These are phyloP conservation scores for Sphenostylis stenocarpa DNA, from an alignment of 306 rosid species.

Conservation along the genomic window DNA sequence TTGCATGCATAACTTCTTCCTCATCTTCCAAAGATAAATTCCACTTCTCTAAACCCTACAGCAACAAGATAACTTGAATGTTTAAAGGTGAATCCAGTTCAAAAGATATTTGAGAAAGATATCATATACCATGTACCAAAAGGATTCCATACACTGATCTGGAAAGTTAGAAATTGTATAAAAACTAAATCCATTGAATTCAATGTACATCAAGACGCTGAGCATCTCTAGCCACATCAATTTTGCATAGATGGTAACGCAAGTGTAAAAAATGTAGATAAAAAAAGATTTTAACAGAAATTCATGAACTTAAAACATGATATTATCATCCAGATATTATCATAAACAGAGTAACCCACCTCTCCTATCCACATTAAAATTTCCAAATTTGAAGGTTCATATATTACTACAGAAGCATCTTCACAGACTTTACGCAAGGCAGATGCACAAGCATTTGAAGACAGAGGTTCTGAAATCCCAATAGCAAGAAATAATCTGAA, in stretches of 20 bases:
- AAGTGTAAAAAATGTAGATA: not conserved
- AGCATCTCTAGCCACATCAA: not conserved
- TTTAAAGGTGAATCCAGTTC: conserved; percentile 19
- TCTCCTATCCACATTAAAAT: conserved; percentile 96
- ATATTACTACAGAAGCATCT: conserved; percentile 77
- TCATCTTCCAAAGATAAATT: conserved; percentile 88
- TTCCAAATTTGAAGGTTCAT: conserved; percentile 92
- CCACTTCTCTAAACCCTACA: conserved; percentile 80
- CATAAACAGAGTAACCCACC: conserved; percentile 51
- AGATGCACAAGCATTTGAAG: conserved; percentile 84
- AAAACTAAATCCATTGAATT: not conserved
- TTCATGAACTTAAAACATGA: conserved; percentile 10
- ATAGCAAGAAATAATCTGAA: conserved; percentile 89
- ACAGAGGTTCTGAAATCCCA: conserved; percentile 80
- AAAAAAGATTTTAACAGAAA: conserved; percentile 19
- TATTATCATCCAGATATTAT: conserved; percentile 28
- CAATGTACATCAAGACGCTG: not conserved
- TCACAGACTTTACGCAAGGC: conserved; percentile 93
- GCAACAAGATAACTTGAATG: conserved; percentile 24
- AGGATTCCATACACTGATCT: conserved; percentile 19
- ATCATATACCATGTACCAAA: conserved; percentile 1
- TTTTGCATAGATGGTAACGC: not conserved
- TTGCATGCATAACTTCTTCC: conserved; percentile 88
- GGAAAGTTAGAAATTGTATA: not conserved
- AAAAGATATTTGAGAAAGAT: conserved; percentile 26